Base-by-base conservation (phyloP, 441 rosid species). In the Populus trichocarpa region DNA sequence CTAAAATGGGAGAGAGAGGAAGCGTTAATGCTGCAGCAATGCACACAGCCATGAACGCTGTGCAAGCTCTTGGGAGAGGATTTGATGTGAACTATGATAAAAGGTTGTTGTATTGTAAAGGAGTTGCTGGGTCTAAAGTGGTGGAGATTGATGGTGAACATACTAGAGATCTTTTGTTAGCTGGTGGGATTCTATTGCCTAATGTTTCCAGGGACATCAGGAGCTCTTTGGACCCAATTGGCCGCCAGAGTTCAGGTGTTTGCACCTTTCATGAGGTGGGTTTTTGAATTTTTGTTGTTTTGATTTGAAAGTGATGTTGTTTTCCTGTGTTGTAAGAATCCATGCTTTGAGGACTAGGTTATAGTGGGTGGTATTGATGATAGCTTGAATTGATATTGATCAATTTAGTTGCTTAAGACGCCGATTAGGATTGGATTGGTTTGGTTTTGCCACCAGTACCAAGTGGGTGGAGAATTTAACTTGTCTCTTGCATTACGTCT, bases 41-140 rank as follows among this genome's bases (percentile, higher is more conserved):
- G 86, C 88, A 88, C 82, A 86, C 93, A 22, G 97, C 92, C 38
- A 76, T 79, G 67, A 89, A 86, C 81, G 85, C 94, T 1, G 92
- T 89, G 42, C 89, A 86, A 81, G 94, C 92, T 5, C 75, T 92
- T 30, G 97, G 97, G 50, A 86, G 91, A 75, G 97, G 97, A 9
- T 92, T 92, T 70, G 97, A 92, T 85, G 94, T 87, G 53, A 92
- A 88, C 78, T 89, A 75, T 46, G 94, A 92, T 81, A 87, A 92
- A 53, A 88, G 97, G 88, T 78, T 92, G 81, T 70, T 92, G 81
- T 90, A 92, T 42, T 92, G 97, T 77, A 92, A 92, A 80, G 96
- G 94, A 18, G 81, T 80, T 22, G 82, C 84, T 0, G 94, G 90
- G 66, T 84, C 88, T 69, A 81, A 88, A 78, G 71, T 89, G 6